Conservation (phyloP, 495 filamentous ascomycete genomes). For the Neurospora discreta region DNA sequence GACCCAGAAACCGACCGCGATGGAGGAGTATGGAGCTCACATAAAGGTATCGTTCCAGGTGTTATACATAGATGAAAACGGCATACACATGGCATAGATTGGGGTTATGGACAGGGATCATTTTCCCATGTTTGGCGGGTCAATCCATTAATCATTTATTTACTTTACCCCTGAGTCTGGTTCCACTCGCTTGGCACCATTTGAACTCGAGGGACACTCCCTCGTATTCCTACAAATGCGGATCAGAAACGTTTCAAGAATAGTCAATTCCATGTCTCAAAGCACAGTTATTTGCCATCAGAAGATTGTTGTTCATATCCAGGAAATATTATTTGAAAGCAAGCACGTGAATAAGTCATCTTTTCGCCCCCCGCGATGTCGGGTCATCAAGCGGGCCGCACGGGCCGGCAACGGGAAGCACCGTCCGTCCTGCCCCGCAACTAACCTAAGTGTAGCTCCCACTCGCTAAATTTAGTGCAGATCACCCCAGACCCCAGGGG, state of each 20-base stretch:
- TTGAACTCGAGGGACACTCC: background rate
- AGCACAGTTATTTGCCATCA: background rate
- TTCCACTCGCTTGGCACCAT: background rate
- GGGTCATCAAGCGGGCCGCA: background rate
- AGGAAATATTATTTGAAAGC: too few relatives aligned
- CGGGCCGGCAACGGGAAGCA: background rate
- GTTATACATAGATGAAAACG: background rate
- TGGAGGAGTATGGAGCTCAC: background rate
- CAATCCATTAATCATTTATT: background rate
- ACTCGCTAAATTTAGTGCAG: background rate
- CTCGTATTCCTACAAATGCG: background rate
- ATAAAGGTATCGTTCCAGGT: background rate
- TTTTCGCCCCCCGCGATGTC: background rate
- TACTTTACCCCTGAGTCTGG: background rate
- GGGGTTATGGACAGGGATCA: background rate
- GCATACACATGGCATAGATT: background rate
- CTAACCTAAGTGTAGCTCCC: too few relatives aligned
- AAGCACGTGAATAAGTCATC: too few relatives aligned
- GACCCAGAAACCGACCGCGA: slow-evolving; percentile 91
- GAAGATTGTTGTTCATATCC: too few relatives aligned
- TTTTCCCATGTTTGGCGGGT: background rate
- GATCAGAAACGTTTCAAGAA: background rate
- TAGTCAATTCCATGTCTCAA: background rate
- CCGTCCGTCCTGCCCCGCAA: background rate
- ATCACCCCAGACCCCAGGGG: background rate